These are phyloP conservation scores for Paracoccidioides brasiliensis DNA, from an alignment of 2,329 filamentous ascomycete genomes.

Conservation along the genomic window DNA sequence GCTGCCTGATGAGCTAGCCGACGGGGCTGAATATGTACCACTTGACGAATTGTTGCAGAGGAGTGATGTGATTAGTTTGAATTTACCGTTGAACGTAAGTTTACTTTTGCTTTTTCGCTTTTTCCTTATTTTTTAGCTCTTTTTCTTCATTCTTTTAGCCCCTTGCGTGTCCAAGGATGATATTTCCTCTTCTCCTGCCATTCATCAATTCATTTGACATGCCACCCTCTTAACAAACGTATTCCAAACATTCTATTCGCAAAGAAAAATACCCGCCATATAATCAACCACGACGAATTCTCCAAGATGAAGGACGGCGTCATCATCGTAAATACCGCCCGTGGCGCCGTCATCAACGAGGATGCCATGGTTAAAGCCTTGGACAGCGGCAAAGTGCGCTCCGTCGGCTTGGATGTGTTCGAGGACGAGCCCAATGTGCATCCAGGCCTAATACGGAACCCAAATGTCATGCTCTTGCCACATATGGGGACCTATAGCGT, in stretches of 20 bases:
- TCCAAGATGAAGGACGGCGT: conserved; percentile 64
- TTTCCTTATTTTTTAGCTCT: not conserved
- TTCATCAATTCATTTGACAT: not conserved
- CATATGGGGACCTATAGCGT: conserved; percentile 78
- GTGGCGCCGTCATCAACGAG: conserved; percentile 73
- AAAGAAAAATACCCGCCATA: conserved; percentile 57
- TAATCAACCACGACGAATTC: conserved; percentile 59
- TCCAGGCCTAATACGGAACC: conserved; percentile 56
- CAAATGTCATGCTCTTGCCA: conserved; percentile 60
- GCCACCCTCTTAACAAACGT: not conserved
- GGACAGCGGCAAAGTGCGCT: conserved; percentile 54
- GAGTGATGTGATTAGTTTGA: conserved; percentile 68
- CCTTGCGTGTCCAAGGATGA: not conserved
- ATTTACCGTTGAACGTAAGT: conserved; percentile 67
- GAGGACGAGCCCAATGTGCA: conserved; percentile 70
- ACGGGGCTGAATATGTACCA: conserved; percentile 36
- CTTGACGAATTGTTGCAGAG: conserved; percentile 59
- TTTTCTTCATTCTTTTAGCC: not conserved
- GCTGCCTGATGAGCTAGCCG: conserved; percentile 40
- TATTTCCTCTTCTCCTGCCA: not conserved
- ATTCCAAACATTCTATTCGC: not conserved
- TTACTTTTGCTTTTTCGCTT: not conserved
- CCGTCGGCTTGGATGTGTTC: conserved; percentile 66
- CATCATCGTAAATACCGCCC: conserved; percentile 69
- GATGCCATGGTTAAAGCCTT: conserved; percentile 63